Evolutionary conservation across 208 protist species (phyloP), one percentile per base, ranked within the genome.

Genomic region (Leishmania gerbilli): DNA sequence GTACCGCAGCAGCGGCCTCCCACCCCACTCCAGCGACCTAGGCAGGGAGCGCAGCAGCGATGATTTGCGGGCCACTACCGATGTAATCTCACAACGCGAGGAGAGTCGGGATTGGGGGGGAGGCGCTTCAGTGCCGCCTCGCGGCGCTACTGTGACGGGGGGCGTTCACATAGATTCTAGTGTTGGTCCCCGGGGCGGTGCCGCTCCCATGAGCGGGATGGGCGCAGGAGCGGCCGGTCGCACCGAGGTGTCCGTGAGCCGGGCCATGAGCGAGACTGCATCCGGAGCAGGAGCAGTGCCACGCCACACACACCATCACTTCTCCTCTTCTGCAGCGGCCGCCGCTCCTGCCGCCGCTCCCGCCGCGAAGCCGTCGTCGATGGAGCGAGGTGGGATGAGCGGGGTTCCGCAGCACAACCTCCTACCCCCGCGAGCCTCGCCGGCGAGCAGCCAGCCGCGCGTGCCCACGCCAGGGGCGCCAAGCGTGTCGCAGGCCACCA

Each of bases 21-120:
- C 82, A 7, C 24, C 51, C 60, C 68, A 71, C 24, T 19, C 55
- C 74, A 62, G 53, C 62, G 82, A 81, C 45, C 27, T 34, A 40
- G 53, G n/a, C 5, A 64, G 71, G 8, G 82, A 85, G 76, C 82
- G 77, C 71, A 81, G 82, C 71, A 69, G 74, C 74, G 82, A 85
- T 11, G 77, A 81, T 49, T 37, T 67, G 55, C 77, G 82, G 17
- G 65, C 51, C 19, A 71, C 34, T 45, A 76, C 74, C 65, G 82
- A 85, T 31, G n/a, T 69, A 6, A 74, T 76, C 49, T 79, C 74
- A 27, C 77, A 81, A 49, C 77, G 82, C 0, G 82, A 85, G 62
- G 82, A 85, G 72, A 79, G 71, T 37, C 56, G 82, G 17, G 77
- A 85, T 31, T 82, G 82, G 82, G 42, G 74, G 6, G 51, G 6